Base-by-base conservation (phyloP, 176 grass and related monocot genomes). In the Oryza meyeriana region DNA sequence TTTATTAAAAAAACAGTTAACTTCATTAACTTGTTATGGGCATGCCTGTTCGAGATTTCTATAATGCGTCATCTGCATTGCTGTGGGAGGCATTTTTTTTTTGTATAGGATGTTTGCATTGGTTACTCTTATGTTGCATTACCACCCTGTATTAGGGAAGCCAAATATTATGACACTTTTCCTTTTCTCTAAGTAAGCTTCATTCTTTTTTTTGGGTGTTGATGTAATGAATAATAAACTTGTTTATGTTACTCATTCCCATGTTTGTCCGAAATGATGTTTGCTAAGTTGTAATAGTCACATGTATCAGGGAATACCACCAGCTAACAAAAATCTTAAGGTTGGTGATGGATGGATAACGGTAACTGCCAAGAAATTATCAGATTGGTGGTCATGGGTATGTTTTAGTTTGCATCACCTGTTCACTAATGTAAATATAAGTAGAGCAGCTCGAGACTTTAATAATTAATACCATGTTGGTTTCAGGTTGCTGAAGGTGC, bases 311-410 rank as follows among this genome's bases (percentile, higher is more conserved):
- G 95, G 95, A 78, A 95, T 98, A 89, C 88, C 95, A 42, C 90
- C 95, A 39, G 52, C 38, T 66, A 81, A 61, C 61, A 89, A 91
- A 89, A 89, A 90, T 32, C 50, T 93, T 1, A 76, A 84, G 72
- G 80, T 86, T 82, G 72, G 24, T 25, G 85, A 92, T 87, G 72
- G 84, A 79, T 98, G 95, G 95, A 79, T 98, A 45, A 88, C 52
- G 78, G 55, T 59, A 82, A 87, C 89, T 29, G 84, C 92, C 67
- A 98, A 91, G 74, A 90, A 98, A 66, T 58, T 98, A 50, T 64
- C 86, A 36, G 81, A 85, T 20, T 98, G 95, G 95, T 98, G 95
- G 95, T 61, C 80, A 61, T 98, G 95, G 95, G 95, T 98, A 89
- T 72, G 85, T 84, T 86, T 39, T 34, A 12, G 39, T 28, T 42